Percentiles rank a stretch among this genome's conserved stretches.
These are phyloP conservation scores for Atkinsonella hypoxylon DNA, from an alignment of 2,329 filamentous ascomycete genomes.

Conservation along the genomic window DNA sequence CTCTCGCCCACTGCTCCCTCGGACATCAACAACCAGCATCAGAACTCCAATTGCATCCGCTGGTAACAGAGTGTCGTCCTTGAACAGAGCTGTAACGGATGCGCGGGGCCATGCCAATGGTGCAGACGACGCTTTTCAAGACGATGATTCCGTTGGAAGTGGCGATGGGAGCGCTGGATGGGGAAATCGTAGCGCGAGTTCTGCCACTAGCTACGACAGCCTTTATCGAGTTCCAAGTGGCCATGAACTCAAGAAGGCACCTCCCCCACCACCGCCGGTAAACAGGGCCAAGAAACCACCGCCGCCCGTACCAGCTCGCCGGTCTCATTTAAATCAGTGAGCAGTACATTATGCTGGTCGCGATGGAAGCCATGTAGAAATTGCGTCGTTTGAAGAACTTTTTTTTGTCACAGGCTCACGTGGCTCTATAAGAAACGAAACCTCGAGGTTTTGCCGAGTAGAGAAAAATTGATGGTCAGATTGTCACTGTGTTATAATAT, in stretches of 20 bases:
- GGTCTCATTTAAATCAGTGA: conserved; percentile 14
- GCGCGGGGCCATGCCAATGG: conserved; percentile 15
- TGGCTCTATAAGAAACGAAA: too few species aligned
- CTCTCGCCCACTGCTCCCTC: conserved; percentile 2
- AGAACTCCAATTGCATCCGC: conserved; percentile 8
- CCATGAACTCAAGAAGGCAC: conserved; percentile 37
- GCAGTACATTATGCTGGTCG: not conserved
- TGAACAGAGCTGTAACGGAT: conserved; percentile 31
- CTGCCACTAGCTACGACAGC: conserved; percentile 44
- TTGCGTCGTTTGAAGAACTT: too few species aligned
- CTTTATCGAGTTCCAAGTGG: conserved; percentile 14
- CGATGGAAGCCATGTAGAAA: not conserved
- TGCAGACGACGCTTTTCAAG: conserved; percentile 34
- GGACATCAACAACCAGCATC: conserved; percentile 2
- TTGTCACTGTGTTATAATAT: too few species aligned
- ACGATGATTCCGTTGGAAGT: conserved; percentile 37
- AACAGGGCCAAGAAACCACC: conserved; percentile 32
- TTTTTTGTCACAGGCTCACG: too few species aligned
- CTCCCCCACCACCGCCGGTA: conserved; percentile 39
- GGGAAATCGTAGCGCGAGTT: conserved; percentile 39
- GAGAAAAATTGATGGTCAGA: too few species aligned
- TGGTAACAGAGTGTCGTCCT: conserved; percentile 24
- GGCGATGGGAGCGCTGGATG: conserved; percentile 40
- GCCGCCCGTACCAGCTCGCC: conserved; percentile 20
- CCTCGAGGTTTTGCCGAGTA: too few species aligned